Evolutionary conservation across 495 filamentous ascomycete genomes (phyloP).

Genomic region (Xylaria venustula): DNA sequence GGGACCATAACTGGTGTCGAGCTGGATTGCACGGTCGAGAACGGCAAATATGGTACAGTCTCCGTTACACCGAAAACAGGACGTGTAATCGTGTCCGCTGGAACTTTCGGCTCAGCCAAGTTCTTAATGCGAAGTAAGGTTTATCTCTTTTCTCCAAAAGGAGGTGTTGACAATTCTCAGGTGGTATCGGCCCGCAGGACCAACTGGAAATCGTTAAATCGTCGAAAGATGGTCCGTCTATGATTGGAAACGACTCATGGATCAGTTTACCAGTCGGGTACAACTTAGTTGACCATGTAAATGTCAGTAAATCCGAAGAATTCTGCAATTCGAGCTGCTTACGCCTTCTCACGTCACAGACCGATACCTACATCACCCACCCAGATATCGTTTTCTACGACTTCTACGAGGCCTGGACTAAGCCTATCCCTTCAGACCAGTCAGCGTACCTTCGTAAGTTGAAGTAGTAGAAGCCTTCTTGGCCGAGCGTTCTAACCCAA

Average conservation of each 20-base stretch:
- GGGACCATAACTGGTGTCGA: slow-evolving; percentile 67
- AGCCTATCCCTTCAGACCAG: slow-evolving; percentile 37
- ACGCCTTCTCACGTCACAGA: slow-evolving; percentile 29
- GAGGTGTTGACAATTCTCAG: slow-evolving; percentile 39
- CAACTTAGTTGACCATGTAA: slow-evolving; percentile 71
- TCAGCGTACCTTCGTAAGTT: slow-evolving; percentile 37
- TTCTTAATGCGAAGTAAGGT: slow-evolving; percentile 51
- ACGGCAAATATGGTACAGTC: slow-evolving; percentile 59
- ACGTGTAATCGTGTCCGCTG: slow-evolving; percentile 66
- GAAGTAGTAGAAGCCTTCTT: background rate
- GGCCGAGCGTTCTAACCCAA: slow-evolving; percentile 19
- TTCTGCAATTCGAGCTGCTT: background rate
- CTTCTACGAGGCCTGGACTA: slow-evolving; percentile 61
- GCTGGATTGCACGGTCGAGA: slow-evolving; percentile 54
- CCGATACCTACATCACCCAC: slow-evolving; percentile 65
- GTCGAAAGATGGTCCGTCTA: slow-evolving; percentile 51
- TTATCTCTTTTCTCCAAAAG: background rate
- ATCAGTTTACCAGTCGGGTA: slow-evolving; percentile 73
- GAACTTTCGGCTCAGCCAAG: slow-evolving; percentile 70
- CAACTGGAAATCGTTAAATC: slow-evolving; percentile 57
- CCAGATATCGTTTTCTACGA: slow-evolving; percentile 62
- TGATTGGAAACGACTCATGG: slow-evolving; percentile 57
- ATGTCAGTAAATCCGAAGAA: slow-evolving; percentile 33
- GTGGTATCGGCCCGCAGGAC: slow-evolving; percentile 64
- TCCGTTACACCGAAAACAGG: slow-evolving; percentile 57